phyloP scores from a whole-genome alignment of 129 eudicot genomes.

The Scalesia atractyloides region DNA sequence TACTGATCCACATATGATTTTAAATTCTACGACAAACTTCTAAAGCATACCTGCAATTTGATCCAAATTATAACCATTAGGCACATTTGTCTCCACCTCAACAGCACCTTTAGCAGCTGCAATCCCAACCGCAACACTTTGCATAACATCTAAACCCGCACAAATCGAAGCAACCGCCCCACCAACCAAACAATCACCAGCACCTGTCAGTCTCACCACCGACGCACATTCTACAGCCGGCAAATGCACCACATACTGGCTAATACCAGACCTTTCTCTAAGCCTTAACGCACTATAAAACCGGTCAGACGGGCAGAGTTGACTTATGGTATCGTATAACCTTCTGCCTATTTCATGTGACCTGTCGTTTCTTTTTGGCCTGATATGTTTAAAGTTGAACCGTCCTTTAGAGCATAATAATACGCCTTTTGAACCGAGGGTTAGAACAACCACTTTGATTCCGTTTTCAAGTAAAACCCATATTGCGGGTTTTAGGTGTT shows the following conservation, averaged over 20 bases:
- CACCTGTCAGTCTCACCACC: slow-evolving; percentile 85
- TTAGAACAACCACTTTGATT: slow-evolving; percentile 61
- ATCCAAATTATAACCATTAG: slow-evolving; percentile 42
- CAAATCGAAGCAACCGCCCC: slow-evolving; percentile 80
- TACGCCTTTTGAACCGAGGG: slow-evolving; percentile 84
- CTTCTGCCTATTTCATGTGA: slow-evolving; percentile 36
- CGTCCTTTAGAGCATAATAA: slow-evolving; percentile 62
- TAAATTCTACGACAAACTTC: not conserved
- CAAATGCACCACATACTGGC: slow-evolving; percentile 67
- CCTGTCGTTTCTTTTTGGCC: slow-evolving; percentile 24
- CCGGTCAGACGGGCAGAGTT: slow-evolving; percentile 50
- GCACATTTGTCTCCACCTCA: slow-evolving; percentile 77
- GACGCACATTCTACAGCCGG: slow-evolving; percentile 77
- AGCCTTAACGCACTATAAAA: slow-evolving; percentile 35
- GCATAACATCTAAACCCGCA: slow-evolving; percentile 85
- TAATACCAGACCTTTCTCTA: slow-evolving; percentile 31
- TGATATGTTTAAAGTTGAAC: slow-evolving; percentile 27
- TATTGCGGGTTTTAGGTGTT: slow-evolving; percentile 70
- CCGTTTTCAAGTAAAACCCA: slow-evolving; percentile 76
- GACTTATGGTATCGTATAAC: slow-evolving; percentile 48
- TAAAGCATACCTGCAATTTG: slow-evolving; percentile 63
- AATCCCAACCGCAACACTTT: slow-evolving; percentile 87
- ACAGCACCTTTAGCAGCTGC: slow-evolving; percentile 90
- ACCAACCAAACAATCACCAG: slow-evolving; percentile 98
- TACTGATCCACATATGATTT: not conserved